phyloP scores from a whole-genome alignment of 140 eudicot species.

The Flaveria floridana region DNA sequence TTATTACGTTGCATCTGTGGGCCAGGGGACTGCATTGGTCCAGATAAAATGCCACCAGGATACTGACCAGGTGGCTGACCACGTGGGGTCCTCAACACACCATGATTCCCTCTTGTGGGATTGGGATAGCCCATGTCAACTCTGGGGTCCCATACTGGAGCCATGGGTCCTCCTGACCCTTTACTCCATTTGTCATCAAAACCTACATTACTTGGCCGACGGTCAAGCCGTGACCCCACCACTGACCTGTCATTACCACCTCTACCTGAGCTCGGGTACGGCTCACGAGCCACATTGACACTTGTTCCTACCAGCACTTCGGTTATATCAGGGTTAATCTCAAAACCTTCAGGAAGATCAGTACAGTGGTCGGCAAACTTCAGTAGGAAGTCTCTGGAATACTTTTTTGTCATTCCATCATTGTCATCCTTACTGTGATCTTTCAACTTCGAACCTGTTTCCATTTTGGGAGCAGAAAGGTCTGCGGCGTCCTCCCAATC shows the following conservation, averaged over 20 bases:
- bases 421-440: conserved; percentile 37
- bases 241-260: conserved; percentile 44
- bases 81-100: conserved; percentile 55
- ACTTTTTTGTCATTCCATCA: conserved; percentile 53
- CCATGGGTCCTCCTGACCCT: conserved; percentile 38
- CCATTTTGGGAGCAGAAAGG: conserved; percentile 62
- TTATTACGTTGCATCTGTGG: conserved; percentile 58
- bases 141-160: conserved; percentile 44
- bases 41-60: conserved; percentile 56
- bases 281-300: conserved; percentile 43
- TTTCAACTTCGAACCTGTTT: conserved; percentile 33
- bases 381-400: conserved; percentile 82
- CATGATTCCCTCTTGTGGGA: conserved; percentile 43
- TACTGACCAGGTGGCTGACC: conserved; percentile 43
- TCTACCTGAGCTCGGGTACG: conserved; percentile 67
- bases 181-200: conserved; percentile 72
- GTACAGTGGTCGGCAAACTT: conserved; percentile 59
- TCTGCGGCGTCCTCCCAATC: conserved; percentile 99
- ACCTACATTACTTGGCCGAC: conserved; percentile 53
- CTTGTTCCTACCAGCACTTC: conserved; percentile 33
- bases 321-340: conserved; percentile 41
- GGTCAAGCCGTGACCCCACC: conserved; percentile 49
- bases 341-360: conserved; percentile 67
- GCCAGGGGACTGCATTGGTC: conserved; percentile 57
- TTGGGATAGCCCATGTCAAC: conserved; percentile 41